Evolutionary conservation across 176 grass and related monocot genomes (phyloP).

Genomic region (Poa annua): DNA sequence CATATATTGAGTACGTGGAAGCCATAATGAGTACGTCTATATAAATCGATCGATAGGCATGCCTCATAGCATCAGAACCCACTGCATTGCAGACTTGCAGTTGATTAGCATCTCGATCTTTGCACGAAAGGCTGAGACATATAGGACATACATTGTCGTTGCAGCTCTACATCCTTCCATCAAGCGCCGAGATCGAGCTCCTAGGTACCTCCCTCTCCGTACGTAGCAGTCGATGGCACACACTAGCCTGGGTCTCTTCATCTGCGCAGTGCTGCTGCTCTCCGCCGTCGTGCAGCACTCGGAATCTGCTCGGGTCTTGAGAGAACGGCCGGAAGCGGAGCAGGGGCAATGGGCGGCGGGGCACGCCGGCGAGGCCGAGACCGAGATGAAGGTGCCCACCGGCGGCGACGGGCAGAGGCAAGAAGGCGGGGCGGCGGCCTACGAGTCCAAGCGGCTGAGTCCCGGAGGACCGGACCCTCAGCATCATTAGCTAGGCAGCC

Average conservation of each 20-base stretch:
- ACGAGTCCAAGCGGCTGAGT: conserved; percentile 71
- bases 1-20: conserved; percentile 28
- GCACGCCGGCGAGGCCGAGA: not conserved
- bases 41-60: conserved; percentile 28
- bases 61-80: not conserved
- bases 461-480: conserved; percentile 79
- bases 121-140: not conserved
- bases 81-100: not conserved
- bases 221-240: conserved; percentile 46
- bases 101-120: not conserved
- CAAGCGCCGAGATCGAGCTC: not conserved
- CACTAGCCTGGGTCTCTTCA: not conserved
- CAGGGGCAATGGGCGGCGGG: not conserved
- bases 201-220: not conserved
- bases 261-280: conserved; percentile 56
- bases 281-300: conserved; percentile 5
- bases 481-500: conserved; percentile 50
- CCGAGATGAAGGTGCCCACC: conserved; percentile 18
- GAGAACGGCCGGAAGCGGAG: not conserved
- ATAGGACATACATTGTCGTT: conserved; percentile 19
- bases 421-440: not conserved
- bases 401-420: not conserved
- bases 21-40: conserved; percentile 12
- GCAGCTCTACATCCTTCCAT: not conserved
- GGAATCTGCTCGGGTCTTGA: conserved; percentile 47